Conservation (phyloP, 2,329 filamentous ascomycete species). For the Fusarium sp. region DNA sequence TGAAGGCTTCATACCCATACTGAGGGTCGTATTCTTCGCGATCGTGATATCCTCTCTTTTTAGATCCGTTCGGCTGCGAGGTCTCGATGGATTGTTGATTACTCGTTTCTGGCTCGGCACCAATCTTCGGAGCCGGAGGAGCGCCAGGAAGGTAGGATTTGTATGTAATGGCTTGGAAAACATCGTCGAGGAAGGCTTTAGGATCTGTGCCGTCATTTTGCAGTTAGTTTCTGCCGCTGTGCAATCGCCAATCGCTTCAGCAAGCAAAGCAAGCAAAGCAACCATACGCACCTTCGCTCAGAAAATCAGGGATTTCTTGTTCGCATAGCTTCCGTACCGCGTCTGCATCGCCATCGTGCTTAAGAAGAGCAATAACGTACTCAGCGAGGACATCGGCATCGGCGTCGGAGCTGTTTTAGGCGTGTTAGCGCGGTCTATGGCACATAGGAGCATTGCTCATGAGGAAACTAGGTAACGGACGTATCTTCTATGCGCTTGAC, state of each 20-base stretch:
- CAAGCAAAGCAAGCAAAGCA: background rate
- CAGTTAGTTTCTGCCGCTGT: conserved; percentile 21
- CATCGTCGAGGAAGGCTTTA: conserved; percentile 73
- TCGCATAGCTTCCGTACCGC: conserved; percentile 75
- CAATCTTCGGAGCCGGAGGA: conserved; percentile 53
- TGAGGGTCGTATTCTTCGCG: conserved; percentile 33
- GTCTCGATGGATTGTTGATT: conserved; percentile 35
- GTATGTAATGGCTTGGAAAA: conserved; percentile 73
- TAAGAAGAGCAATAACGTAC: conserved; percentile 82
- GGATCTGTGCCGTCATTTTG: conserved; percentile 45
- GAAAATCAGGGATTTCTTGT: conserved; percentile 79
- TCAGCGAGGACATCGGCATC: conserved; percentile 86
- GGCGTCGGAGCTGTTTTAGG: conserved; percentile 72
- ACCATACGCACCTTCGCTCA: conserved; percentile 68
- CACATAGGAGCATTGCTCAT: conserved; percentile 1
- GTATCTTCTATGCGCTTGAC: conserved; percentile 81
- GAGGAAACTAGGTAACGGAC: conserved; percentile 58
- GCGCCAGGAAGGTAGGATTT: conserved; percentile 71
- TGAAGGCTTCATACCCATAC: conserved; percentile 42
- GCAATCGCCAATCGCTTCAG: background rate
- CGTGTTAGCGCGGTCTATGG: conserved; percentile 20
- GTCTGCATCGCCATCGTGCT: conserved; percentile 74
- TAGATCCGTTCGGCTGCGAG: conserved; percentile 40
- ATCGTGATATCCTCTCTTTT: conserved; percentile 55
- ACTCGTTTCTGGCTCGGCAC: conserved; percentile 24